These are phyloP conservation scores for Hymenoscyphus occultus DNA, from an alignment of 2,329 filamentous ascomycete species.

Conservation along the genomic window DNA sequence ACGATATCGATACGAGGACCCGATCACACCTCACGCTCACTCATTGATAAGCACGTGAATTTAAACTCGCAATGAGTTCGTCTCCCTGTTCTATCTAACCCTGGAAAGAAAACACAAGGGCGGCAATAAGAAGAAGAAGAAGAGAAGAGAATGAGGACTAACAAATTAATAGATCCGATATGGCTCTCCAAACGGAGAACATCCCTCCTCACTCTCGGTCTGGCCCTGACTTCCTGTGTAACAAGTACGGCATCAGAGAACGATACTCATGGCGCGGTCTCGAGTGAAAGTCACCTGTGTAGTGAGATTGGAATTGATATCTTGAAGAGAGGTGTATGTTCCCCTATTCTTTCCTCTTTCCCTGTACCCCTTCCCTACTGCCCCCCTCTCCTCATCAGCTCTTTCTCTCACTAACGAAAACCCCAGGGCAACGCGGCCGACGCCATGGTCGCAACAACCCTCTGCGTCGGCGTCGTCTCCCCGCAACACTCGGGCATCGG, in stretches of 20 bases:
- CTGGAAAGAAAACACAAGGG: neutral
- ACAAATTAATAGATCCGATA: neutral
- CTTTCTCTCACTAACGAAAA: too few relatives aligned
- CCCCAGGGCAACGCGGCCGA: constrained; percentile 70
- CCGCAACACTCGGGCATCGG: constrained; percentile 83
- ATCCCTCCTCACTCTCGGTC: neutral
- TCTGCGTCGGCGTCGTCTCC: constrained; percentile 72
- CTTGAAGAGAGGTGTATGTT: constrained; percentile 45
- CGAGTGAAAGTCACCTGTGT: constrained; percentile 51
- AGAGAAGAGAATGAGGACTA: neutral
- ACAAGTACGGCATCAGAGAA: neutral
- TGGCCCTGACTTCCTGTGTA: neutral
- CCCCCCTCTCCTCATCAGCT: too few relatives aligned
- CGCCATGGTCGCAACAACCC: constrained; percentile 68
- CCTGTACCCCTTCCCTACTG: too few relatives aligned
- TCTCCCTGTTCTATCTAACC: too few relatives aligned
- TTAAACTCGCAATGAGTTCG: too few relatives aligned
- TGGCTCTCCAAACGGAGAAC: neutral
- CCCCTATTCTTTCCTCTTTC: neutral
- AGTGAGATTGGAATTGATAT: constrained; percentile 51
- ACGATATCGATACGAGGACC: too few relatives aligned
- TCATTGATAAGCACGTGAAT: too few relatives aligned
- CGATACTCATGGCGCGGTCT: constrained; percentile 44
- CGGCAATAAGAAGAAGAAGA: neutral
- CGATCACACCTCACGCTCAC: too few relatives aligned